Evolutionary conservation across 805 yeast genomes (phyloP).

Genomic region (Kuraishia piskuri): DNA sequence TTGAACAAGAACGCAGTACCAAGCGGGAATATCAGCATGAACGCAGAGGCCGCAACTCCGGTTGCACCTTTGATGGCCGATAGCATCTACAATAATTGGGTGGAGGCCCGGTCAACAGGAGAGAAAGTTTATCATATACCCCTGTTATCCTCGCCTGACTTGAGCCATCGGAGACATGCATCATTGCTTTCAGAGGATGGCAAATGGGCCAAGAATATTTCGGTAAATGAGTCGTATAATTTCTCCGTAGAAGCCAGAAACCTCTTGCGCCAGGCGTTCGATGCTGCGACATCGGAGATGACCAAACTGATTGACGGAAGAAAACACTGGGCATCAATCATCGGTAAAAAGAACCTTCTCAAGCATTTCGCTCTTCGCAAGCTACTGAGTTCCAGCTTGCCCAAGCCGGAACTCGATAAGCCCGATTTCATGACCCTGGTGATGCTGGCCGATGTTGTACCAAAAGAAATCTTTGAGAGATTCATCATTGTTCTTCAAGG

Average conservation of each 20-base stretch:
- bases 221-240: background rate
- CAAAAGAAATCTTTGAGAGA: background rate
- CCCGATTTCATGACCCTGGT: background rate
- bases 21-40: background rate
- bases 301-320: background rate
- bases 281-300: background rate
- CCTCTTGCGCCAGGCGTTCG: background rate
- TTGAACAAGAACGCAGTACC: background rate
- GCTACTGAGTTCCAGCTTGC: background rate
- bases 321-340: background rate
- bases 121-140: background rate
- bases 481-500: background rate
- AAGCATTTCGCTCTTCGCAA: background rate
- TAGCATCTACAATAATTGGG: background rate
- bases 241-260: background rate
- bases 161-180: background rate
- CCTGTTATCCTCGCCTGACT: background rate
- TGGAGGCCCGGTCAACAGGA: background rate
- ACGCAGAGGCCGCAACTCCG: background rate
- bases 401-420: background rate
- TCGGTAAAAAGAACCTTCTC: background rate
- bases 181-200: background rate
- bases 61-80: background rate
- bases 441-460: background rate
- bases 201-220: background rate